Conservation (phyloP, 2,329 filamentous ascomycete species). For the Basipetospora chlamydospora region DNA sequence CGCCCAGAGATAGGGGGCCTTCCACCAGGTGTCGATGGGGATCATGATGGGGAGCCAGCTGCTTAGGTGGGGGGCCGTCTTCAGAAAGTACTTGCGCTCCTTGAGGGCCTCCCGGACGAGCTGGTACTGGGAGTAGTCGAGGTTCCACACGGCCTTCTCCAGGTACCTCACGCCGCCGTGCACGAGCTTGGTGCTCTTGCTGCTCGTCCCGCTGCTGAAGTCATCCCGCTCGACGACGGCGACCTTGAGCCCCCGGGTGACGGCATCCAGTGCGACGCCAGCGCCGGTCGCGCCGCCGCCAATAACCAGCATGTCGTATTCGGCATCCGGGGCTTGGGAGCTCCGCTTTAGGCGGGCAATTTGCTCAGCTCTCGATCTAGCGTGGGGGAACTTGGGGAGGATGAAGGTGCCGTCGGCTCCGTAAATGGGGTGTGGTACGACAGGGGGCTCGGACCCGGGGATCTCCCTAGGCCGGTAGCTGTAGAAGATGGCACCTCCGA, state of each 20-base stretch:
- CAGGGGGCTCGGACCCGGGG: constrained; percentile 52
- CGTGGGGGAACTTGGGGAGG: constrained; percentile 49
- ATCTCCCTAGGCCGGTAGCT: constrained; percentile 57
- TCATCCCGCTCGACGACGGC: constrained; percentile 60
- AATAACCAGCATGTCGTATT: constrained; percentile 57
- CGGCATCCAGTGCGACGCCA: constrained; percentile 58
- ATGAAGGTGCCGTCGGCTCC: constrained; percentile 53
- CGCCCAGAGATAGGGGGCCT: constrained; percentile 63
- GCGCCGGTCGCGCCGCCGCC: constrained; percentile 58
- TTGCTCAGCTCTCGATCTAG: constrained; percentile 49
- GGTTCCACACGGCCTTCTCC: constrained; percentile 62
- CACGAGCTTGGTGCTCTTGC: constrained; percentile 65
- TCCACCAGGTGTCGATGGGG: constrained; percentile 62
- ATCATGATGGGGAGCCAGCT: constrained; percentile 66
- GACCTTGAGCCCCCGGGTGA: constrained; percentile 55
- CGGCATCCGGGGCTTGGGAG: constrained; percentile 18
- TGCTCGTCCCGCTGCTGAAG: constrained; percentile 59
- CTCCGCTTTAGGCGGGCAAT: constrained; percentile 42
- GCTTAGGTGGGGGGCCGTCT: constrained; percentile 60
- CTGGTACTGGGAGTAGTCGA: constrained; percentile 59
- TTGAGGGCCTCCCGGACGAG: constrained; percentile 59
- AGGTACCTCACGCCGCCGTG: constrained; percentile 62
- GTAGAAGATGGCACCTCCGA: constrained; percentile 31
- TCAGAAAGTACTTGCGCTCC: constrained; percentile 61
- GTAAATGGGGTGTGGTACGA: constrained; percentile 56